Conservation (phyloP, 768 basidiomycete genomes). For the Lactifluus piperatus region DNA sequence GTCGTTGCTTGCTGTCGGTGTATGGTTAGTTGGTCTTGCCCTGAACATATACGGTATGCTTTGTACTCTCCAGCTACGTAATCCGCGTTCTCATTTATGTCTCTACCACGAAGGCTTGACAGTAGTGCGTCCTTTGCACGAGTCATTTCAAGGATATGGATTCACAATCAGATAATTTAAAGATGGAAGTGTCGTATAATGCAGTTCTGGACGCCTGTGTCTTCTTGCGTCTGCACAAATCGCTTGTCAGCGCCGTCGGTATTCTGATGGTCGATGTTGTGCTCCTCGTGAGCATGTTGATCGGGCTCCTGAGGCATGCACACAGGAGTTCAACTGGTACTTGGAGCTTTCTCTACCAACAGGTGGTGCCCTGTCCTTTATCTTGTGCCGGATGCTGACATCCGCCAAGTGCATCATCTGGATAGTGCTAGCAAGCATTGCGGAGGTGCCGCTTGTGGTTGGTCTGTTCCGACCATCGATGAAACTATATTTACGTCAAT, state of each 20-base stretch:
- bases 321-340: not conserved
- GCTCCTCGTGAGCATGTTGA: not conserved
- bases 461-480: not conserved
- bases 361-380: not conserved
- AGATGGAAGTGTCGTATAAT: not conserved
- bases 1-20: not conserved
- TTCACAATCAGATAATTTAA: not conserved
- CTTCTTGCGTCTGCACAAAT: not conserved
- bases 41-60: not conserved
- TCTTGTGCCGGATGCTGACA: not conserved
- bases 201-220: not conserved
- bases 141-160: not conserved
- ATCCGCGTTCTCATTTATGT: not conserved
- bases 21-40: not conserved
- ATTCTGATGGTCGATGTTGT: not conserved
- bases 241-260: not conserved
- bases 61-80: not conserved
- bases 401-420: not conserved
- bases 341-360: conserved; percentile 1
- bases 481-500: not conserved
- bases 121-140: not conserved
- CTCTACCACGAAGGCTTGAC: not conserved
- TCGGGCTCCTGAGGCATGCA: not conserved
- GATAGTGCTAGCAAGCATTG: not conserved
- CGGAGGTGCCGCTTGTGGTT: not conserved